Percentiles rank a stretch among this genome's conserved stretches.
Evolutionary conservation across 2,329 filamentous ascomycete genomes (phyloP).

Genomic region (Trichothecium sympodiale): DNA sequence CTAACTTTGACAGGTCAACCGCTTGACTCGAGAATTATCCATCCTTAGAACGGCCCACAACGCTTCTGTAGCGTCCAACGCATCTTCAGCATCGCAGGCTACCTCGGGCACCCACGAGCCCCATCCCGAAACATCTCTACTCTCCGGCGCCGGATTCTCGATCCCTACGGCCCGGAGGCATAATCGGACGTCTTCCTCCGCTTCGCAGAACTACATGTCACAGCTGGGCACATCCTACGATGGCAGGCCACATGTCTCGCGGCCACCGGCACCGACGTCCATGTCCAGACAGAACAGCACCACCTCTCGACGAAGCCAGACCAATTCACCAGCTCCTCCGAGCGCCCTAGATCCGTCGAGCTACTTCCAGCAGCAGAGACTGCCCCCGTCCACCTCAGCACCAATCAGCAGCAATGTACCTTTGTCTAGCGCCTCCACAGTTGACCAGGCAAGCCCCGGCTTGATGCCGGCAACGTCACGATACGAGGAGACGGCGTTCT

Average conservation of each 20-base stretch:
- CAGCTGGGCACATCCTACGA: slow-evolving; percentile 25
- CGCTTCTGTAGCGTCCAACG: slow-evolving; percentile 53
- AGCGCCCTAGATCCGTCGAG: slow-evolving; percentile 30
- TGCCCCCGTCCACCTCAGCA: slow-evolving; percentile 22
- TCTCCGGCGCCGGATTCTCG: slow-evolving; percentile 47
- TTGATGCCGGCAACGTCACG: slow-evolving; percentile 45
- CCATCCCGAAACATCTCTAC: slow-evolving; percentile 37
- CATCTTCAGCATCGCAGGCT: slow-evolving; percentile 49
- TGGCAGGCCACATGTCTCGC: slow-evolving; percentile 30
- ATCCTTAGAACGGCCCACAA: slow-evolving; percentile 65
- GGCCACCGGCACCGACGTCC: slow-evolving; percentile 30
- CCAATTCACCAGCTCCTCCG: slow-evolving; percentile 36
- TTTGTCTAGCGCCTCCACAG: slow-evolving; percentile 24
- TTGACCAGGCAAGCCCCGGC: slow-evolving; percentile 38
- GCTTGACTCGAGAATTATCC: slow-evolving; percentile 78
- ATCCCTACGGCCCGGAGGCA: slow-evolving; percentile 44
- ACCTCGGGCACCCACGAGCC: slow-evolving; percentile 35
- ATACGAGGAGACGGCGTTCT: slow-evolving; percentile 52
- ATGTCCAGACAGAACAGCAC: slow-evolving; percentile 45
- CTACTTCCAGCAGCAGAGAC: slow-evolving; percentile 37
- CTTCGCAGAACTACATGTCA: slow-evolving; percentile 38
- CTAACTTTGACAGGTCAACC: slow-evolving; percentile 58
- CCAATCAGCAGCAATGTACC: slow-evolving; percentile 15
- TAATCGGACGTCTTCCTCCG: slow-evolving; percentile 47
- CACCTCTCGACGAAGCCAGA: slow-evolving; percentile 39